Percentiles rank a stretch among this genome's conserved stretches.
These are phyloP conservation scores for Spinellus fusiger DNA, from an alignment of 192 early-diverging fungal genomes.

Conservation along the genomic window DNA sequence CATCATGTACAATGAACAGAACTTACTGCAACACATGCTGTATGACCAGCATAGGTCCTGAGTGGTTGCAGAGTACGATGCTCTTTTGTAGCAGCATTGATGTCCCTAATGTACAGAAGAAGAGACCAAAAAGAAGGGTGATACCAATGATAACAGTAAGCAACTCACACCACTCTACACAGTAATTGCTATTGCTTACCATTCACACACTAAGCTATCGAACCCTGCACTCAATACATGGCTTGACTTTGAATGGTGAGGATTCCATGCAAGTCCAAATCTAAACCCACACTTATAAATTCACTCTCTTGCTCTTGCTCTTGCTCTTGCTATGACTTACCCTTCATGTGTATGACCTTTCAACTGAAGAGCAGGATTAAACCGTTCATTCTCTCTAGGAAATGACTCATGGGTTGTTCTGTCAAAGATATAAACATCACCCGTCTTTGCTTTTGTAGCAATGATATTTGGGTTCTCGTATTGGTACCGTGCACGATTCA, in stretches of 20 bases:
- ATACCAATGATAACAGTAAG: no score
- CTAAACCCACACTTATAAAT: constrained; percentile 24
- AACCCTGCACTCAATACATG: constrained; percentile 86
- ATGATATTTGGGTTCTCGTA: constrained; percentile 93
- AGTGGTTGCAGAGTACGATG: constrained; percentile 68
- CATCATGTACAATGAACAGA: neutral
- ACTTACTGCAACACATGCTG: constrained; percentile 80
- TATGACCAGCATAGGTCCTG: constrained; percentile 79
- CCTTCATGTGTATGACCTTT: constrained; percentile 91
- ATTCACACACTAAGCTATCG: constrained; percentile 86
- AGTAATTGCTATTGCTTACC: constrained; percentile 36
- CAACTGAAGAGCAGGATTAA: constrained; percentile 82
- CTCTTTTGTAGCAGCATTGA: constrained; percentile 72
- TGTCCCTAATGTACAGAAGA: no score
- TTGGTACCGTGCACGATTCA: constrained; percentile 98
- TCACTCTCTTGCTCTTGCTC: neutral
- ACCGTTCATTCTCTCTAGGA: constrained; percentile 70
- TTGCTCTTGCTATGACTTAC: constrained; percentile 30
- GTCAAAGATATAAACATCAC: constrained; percentile 97
- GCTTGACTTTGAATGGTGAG: constrained; percentile 53
- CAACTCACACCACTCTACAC: neutral
- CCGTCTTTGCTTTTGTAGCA: constrained; percentile 86
- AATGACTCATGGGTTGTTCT: constrained; percentile 81
- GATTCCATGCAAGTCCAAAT: constrained; percentile 93
- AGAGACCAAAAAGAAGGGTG: neutral